These are phyloP conservation scores for Penicillium coffeae DNA, from an alignment of 495 filamentous ascomycete species.

Conservation along the genomic window DNA sequence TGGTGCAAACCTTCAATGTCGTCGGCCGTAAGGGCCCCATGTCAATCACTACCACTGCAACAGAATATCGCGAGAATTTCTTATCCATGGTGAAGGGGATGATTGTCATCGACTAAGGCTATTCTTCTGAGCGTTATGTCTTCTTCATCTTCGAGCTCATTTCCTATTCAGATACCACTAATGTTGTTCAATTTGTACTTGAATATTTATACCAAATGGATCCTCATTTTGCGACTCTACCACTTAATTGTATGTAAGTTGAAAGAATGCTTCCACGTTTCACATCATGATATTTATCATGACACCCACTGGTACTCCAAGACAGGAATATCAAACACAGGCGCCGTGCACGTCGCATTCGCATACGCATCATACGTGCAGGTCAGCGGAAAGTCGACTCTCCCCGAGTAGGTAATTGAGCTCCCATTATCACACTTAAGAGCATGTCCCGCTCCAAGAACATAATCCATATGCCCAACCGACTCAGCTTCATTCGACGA, in stretches of 20 bases:
- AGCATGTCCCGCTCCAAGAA: slow-evolving; percentile 32
- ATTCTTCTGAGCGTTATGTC: not conserved
- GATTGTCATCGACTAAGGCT: slow-evolving; percentile 44
- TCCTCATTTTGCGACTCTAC: no score
- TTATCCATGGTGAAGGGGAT: slow-evolving; percentile 55
- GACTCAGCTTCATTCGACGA: slow-evolving; percentile 22
- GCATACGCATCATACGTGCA: slow-evolving; percentile 29
- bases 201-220: not conserved
- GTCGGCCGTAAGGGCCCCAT: slow-evolving; percentile 57
- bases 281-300: not conserved
- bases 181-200: not conserved
- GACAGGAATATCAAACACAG: slow-evolving; percentile 29
- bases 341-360: slow-evolving; percentile 33
- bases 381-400: slow-evolving; percentile 24
- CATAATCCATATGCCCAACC: slow-evolving; percentile 27
- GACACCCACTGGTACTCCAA: slow-evolving; percentile 30
- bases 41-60: slow-evolving; percentile 64
- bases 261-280: no score
- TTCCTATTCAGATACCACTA: not conserved
- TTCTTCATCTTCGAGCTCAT: not conserved
- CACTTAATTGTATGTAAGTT: no score
- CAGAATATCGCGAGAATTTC: slow-evolving; percentile 64
- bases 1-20: slow-evolving; percentile 59
- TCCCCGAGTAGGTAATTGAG: slow-evolving; percentile 31
- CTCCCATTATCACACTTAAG: slow-evolving; percentile 32